Conservation (phyloP, 495 filamentous ascomycete species). For the Lophiostoma macrostomum region DNA sequence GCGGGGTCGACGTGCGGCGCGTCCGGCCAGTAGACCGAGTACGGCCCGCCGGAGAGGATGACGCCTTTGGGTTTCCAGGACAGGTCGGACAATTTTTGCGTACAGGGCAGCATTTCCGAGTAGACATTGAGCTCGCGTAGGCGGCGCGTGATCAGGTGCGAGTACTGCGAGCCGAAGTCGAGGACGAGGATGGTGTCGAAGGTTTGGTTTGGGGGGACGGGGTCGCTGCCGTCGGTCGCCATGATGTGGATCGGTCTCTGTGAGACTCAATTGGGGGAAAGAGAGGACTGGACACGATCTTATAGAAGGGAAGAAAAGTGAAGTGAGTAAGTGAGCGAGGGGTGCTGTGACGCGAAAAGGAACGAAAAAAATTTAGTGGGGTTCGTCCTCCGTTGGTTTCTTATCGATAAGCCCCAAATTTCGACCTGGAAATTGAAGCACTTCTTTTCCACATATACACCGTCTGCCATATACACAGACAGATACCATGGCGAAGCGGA, state of each 20-base stretch:
- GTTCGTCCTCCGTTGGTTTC: not conserved
- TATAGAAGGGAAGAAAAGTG: not conserved
- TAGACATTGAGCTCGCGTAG: conserved; percentile 81
- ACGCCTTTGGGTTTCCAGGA: conserved; percentile 78
- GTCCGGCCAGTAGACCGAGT: conserved; percentile 68
- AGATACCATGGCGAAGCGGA: conserved; percentile 33
- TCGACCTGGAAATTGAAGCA: not conserved
- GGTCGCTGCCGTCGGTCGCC: conserved; percentile 39
- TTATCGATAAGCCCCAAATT: too few relatives aligned
- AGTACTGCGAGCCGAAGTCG: conserved; percentile 67
- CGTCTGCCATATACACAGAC: conserved; percentile 4
- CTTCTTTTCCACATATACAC: not conserved
- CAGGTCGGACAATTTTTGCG: conserved; percentile 75
- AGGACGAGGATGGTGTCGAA: conserved; percentile 67
- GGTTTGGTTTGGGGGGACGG: conserved; percentile 51
- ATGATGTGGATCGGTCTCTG: conserved; percentile 19
- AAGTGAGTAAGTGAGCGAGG: conserved; percentile 2
- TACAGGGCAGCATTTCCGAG: conserved; percentile 91
- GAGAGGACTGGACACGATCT: not conserved
- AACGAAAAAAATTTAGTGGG: conserved; percentile 11
- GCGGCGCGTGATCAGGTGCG: conserved; percentile 73
- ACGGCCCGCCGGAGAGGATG: conserved; percentile 73
- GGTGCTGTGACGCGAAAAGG: not conserved
- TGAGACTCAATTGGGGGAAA: not conserved
- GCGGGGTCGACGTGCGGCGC: conserved; percentile 76